Evolutionary conservation across 495 filamentous ascomycete species (phyloP), one percentile per base, ranked within the genome.

Genomic region (Xylaria venustula): DNA sequence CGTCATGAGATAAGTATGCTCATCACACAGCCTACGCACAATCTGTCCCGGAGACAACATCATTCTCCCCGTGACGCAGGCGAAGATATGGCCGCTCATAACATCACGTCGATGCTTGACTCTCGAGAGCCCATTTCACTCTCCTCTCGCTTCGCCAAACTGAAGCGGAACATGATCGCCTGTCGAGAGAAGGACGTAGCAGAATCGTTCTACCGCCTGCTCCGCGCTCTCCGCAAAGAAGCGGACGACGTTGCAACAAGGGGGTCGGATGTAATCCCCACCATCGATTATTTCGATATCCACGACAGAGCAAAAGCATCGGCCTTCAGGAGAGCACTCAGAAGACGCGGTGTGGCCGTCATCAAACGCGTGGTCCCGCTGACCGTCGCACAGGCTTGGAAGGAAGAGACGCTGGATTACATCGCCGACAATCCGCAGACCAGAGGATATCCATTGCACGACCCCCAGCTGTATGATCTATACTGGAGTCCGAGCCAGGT

Each of bases 401-500:
- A 81, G 67, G 72, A 77, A 23, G 77, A 81, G 42, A 64, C 79
- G 14, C 71, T 77, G 32, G 81, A 83, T 20, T 90, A 90, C 61
- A 74, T 88, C 22, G 68, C 71, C 20, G 73, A 83, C 22, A 89
- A 87, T 63, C 76, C 83, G 14, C 69, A 65, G 6, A 69, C 66
- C 5, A 75, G 67, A 62, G 70, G 72, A 26, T 64, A 78, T 58
- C 69, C 75, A 63, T 34, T 73, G 55, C 36, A 69, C 44, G 53
- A 71, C 69, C 87, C 90, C 0, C 83, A 88, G 28, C 87, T 93
- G 0, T 90, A 85, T 64, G 90, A 94, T 61, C 74, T 95, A 0
- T 96, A 93, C 73, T 97, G 92, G 92, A 87, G 88, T 2, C 85
- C 87, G 8, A 77, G 84, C 1, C 90, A 94, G 68, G 79, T 90